Evolutionary conservation across 352 stramenopile genomes (phyloP), one percentile per base, ranked within the genome.

Genomic region (Aphanomyces cochlioides): DNA sequence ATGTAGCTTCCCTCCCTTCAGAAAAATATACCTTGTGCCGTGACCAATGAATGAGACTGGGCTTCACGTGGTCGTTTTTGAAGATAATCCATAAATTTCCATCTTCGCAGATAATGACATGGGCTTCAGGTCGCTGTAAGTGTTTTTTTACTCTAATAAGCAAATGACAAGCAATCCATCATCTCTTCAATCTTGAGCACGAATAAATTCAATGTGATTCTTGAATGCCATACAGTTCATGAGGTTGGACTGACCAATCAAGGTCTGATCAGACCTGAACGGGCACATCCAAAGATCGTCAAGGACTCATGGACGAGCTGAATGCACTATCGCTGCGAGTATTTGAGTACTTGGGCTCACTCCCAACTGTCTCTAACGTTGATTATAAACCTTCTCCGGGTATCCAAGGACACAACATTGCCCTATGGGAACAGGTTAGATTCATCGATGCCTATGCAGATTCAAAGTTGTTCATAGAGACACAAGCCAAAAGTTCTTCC

Each of bases 291-390:
- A 28, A 28, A 28, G 28, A 28, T 28, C 28, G 28, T 28, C 28
- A 28, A 28, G 28, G 28, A 28, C 28, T 28, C 28, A 67, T 67
- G 59, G 59, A 67, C 59, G 59, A 67, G 3, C 28, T 67, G 41
- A 80, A 89, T 56, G 59, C 72, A 6, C 82, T 93, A 61, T 93
- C 84, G 13, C 77, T 90, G 17, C 80, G 82, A 13, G 83, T 92
- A 63, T 90, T 89, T 58, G 83, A 82, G 21, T 90, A 88, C 45
- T 67, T 93, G 34, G 77, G 83, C 66, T 71, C 75, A n/a, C 84
- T 92, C 64, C 66, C 73, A 36, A 77, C 75, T 5, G 85, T 92
- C 2, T 76, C 80, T 0, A 76, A 78, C 28, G 54, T 93, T 19
- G 81, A 92, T 50, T 68, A 79, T 15, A 90, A 86, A 66, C 69